These are phyloP conservation scores for Vicia sativa DNA, from an alignment of 306 rosid species.

Conservation along the genomic window DNA sequence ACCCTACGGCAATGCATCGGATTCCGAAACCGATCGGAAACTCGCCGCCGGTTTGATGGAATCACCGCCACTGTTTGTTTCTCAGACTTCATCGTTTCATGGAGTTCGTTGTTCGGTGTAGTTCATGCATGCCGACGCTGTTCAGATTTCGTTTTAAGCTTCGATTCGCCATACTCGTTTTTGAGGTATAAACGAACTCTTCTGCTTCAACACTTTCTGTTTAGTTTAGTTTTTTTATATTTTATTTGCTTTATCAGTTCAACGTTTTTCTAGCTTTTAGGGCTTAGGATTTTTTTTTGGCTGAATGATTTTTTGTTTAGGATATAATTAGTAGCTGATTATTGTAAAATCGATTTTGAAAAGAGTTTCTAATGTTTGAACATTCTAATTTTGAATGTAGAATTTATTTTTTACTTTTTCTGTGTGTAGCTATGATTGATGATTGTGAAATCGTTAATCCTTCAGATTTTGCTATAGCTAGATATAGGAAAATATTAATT, in stretches of 20 bases:
- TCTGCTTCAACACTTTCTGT: background rate
- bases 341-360: background rate
- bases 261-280: constrained; percentile 25
- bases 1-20: constrained; percentile 47
- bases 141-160: constrained; percentile 56
- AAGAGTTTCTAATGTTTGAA: no score
- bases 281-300: constrained; percentile 41
- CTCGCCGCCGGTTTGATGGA: constrained; percentile 74
- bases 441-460: no score
- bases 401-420: background rate
- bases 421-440: background rate
- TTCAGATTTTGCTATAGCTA: no score
- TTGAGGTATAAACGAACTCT: constrained; percentile 59
- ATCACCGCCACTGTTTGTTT: constrained; percentile 37
- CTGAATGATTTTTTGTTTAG: constrained; percentile 5
- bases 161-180: constrained; percentile 52
- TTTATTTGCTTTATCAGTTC: background rate
- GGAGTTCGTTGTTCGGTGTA: constrained; percentile 67
- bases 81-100: constrained; percentile 51
- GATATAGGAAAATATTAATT: background rate
- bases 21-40: constrained; percentile 51
- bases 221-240: background rate
- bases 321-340: constrained; percentile 41
- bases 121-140: constrained; percentile 42
- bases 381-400: constrained; percentile 20